phyloP scores from a whole-genome alignment of 768 basidiomycete genomes.

The Tricholomella constricta region DNA sequence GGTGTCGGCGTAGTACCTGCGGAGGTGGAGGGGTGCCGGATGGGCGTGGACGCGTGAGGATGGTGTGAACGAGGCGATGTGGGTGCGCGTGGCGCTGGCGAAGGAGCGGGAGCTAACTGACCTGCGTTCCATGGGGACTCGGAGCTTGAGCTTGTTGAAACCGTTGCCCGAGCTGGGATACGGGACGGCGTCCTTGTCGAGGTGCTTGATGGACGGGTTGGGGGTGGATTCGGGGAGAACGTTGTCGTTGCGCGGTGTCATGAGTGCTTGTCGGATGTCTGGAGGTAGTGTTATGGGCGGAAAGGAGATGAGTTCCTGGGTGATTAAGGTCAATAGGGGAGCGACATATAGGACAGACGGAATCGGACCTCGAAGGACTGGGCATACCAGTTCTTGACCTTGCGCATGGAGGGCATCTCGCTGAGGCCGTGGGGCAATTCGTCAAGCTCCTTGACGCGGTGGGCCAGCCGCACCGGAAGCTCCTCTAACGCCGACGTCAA shows the following conservation, averaged over 20 bases:
- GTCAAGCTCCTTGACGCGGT: slow-evolving; percentile 95
- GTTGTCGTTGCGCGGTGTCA: slow-evolving; percentile 45
- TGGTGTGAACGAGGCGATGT: slow-evolving; percentile 6
- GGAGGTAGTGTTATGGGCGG: slow-evolving; percentile 73
- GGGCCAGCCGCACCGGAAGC: slow-evolving; percentile 91
- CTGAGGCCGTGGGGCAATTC: slow-evolving; percentile 90
- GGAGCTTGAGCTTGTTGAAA: slow-evolving; percentile 61
- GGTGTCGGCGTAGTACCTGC: slow-evolving; percentile 85
- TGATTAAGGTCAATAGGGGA: not conserved
- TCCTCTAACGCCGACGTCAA: too few relatives aligned
- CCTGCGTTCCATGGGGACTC: slow-evolving; percentile 87
- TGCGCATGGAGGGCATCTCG: slow-evolving; percentile 89
- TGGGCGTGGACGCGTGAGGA: too few relatives aligned
- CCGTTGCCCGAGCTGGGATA: slow-evolving; percentile 27
- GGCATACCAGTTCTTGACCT: slow-evolving; percentile 98
- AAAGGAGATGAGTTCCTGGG: slow-evolving; percentile 86
- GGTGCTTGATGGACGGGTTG: slow-evolving; percentile 71
- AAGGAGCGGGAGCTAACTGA: slow-evolving; percentile 33
- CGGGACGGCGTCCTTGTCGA: too few relatives aligned
- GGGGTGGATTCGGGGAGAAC: slow-evolving; percentile 73
- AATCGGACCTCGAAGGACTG: slow-evolving; percentile 91
- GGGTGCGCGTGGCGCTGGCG: not conserved
- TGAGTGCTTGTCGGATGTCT: slow-evolving; percentile 67
- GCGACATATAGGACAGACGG: too few relatives aligned
- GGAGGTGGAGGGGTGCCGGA: slow-evolving; percentile 10